Conservation (phyloP, 176 grass and related monocot species). For the Zoysia japonica region DNA sequence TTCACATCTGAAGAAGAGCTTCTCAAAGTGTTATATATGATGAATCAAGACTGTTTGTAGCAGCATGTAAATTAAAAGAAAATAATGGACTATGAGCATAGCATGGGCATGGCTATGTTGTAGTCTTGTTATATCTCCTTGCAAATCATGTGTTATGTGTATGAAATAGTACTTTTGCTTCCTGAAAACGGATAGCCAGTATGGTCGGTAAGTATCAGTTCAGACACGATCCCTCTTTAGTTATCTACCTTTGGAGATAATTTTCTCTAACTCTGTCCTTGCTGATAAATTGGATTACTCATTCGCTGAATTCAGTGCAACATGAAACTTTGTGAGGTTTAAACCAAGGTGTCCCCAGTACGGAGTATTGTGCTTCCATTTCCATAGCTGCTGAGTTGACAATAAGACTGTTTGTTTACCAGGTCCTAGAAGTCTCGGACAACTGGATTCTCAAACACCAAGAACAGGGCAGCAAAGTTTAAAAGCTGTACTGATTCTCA, state of each 20-base stretch:
- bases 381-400: constrained; percentile 6
- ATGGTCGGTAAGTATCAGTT: background rate
- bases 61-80: constrained; percentile 37
- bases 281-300: background rate
- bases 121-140: constrained; percentile 4
- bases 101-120: constrained; percentile 23
- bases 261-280: background rate
- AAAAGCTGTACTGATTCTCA: background rate
- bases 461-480: constrained; percentile 25
- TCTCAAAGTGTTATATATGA: constrained; percentile 1
- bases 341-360: background rate
- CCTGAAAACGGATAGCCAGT: background rate
- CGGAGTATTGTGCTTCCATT: background rate
- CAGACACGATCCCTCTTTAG: background rate
- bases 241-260: background rate
- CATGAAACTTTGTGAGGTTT: background rate
- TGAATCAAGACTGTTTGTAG: constrained; percentile 23
- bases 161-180: background rate
- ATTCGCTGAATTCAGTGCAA: background rate
- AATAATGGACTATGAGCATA: constrained; percentile 41
- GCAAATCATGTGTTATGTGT: background rate
- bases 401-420: background rate
- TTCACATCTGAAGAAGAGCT: constrained; percentile 4
- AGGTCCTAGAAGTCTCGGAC: background rate
- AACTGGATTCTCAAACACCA: background rate